A percentile compares a stretch with the other conserved stretches of the same genome.
These are phyloP conservation scores for Limnanthes douglasii DNA, from an alignment of 345 rosid genomes.

Conservation along the genomic window DNA sequence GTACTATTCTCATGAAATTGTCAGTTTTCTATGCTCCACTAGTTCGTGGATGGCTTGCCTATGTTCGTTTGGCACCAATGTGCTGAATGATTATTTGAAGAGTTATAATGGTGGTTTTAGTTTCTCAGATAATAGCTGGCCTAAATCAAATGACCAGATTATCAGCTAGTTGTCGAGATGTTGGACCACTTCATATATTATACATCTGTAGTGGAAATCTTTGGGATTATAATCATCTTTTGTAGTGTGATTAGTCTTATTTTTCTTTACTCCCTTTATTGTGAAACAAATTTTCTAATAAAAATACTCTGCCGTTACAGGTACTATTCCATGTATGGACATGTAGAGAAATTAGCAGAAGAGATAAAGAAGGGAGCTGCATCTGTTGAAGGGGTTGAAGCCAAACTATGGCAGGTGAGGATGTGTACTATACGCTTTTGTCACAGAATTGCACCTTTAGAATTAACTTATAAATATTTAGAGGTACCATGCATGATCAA, in stretches of 20 bases:
- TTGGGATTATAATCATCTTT: background rate
- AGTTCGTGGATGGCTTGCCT: too few species aligned
- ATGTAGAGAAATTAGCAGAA: conserved; percentile 85
- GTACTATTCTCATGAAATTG: too few species aligned
- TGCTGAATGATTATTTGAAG: too few species aligned
- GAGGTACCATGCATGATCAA: too few species aligned
- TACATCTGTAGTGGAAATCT: background rate
- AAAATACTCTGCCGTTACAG: too few species aligned
- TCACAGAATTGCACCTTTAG: background rate
- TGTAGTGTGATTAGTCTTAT: background rate
- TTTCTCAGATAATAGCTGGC: too few species aligned
- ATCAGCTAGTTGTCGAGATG: background rate
- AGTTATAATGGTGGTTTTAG: too few species aligned
- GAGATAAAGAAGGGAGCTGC: conserved; percentile 87
- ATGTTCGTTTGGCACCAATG: too few species aligned
- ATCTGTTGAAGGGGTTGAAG: conserved; percentile 94
- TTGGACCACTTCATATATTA: background rate
- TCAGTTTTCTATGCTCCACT: too few species aligned
- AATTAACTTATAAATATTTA: too few species aligned
- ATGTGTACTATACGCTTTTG: conserved; percentile 2
- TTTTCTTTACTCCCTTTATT: conserved; percentile 4
- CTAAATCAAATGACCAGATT: too few species aligned
- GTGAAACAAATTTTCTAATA: conserved; percentile 5
- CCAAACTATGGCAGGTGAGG: conserved; percentile 80
- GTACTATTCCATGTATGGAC: conserved; percentile 97